Percentiles rank a stretch among this genome's conserved stretches.
Evolutionary conservation across 108 stramenopile genomes (phyloP).

Genomic region (Nitzschia inconspicua): DNA sequence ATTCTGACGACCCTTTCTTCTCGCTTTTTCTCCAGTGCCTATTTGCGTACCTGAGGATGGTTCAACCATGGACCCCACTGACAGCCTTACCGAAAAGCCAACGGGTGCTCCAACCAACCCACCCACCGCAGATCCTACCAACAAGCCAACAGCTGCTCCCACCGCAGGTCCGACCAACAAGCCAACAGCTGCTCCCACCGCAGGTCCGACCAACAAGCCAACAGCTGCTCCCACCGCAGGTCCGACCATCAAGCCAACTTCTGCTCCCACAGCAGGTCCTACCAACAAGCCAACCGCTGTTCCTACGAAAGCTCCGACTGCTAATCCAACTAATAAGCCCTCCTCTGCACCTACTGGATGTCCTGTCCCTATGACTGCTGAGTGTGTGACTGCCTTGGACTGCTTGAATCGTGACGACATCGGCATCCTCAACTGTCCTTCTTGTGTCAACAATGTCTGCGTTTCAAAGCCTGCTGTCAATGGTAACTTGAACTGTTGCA

Average conservation of each 20-base stretch:
- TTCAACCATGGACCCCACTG: neutral
- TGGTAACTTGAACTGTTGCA: no score
- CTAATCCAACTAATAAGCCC: neutral
- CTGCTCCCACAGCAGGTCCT: neutral
- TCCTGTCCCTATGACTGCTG: neutral
- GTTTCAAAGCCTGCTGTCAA: no score
- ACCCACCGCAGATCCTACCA: neutral
- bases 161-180: neutral
- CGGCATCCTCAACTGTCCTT: no score
- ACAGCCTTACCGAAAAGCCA: neutral
- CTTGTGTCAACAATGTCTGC: no score
- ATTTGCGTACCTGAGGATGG: no score
- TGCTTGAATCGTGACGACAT: no score
- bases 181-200: neutral
- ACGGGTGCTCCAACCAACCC: neutral
- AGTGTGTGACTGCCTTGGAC: neutral
- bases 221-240: neutral
- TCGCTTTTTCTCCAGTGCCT: no score
- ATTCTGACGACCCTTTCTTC: no score
- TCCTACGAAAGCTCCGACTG: neutral
- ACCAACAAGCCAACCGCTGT: neutral
- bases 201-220: neutral
- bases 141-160: neutral
- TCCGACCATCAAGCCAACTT: neutral
- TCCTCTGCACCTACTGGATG: neutral